These are phyloP conservation scores for Misopates orontium DNA, from an alignment of 257 asterid species.

Conservation along the genomic window DNA sequence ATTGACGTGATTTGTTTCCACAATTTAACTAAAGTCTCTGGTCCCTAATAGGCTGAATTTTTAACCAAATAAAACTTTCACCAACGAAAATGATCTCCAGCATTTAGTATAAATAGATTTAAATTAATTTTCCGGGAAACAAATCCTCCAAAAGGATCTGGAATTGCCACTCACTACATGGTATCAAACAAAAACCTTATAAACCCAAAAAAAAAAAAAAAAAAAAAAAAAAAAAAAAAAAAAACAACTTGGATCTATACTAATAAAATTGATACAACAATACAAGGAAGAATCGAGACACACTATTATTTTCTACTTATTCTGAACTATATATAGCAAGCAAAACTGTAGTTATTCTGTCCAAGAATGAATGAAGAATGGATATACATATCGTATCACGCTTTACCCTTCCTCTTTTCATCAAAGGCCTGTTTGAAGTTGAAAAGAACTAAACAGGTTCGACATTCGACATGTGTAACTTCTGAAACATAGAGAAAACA, in stretches of 20 bases:
- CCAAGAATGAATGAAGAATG: slow-evolving; percentile 65
- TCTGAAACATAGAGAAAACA: neutral
- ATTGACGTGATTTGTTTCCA: too few relatives aligned
- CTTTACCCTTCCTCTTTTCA: slow-evolving; percentile 80
- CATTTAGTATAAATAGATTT: too few relatives aligned
- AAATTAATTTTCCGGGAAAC: too few relatives aligned
- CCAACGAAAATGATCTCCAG: too few relatives aligned
- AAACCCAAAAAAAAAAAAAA: neutral
- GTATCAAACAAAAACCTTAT: neutral
- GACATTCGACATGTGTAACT: neutral
- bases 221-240: neutral
- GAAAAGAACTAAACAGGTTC: neutral
- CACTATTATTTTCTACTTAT: slow-evolving; percentile 31
- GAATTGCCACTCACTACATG: neutral
- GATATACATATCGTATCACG: slow-evolving; percentile 39
- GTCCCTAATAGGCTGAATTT: too few relatives aligned
- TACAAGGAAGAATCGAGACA: slow-evolving; percentile 3
- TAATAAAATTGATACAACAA: slow-evolving; percentile 32
- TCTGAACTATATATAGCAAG: slow-evolving; percentile 35
- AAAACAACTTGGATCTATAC: slow-evolving; percentile 34
- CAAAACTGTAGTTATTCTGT: slow-evolving; percentile 41
- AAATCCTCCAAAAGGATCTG: too few relatives aligned
- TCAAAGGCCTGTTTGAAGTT: slow-evolving; percentile 65
- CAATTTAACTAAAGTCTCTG: too few relatives aligned
- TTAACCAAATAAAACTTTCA: too few relatives aligned